Base-by-base conservation (phyloP, 192 early-diverging fungal genomes). In the Podila verticillata region DNA sequence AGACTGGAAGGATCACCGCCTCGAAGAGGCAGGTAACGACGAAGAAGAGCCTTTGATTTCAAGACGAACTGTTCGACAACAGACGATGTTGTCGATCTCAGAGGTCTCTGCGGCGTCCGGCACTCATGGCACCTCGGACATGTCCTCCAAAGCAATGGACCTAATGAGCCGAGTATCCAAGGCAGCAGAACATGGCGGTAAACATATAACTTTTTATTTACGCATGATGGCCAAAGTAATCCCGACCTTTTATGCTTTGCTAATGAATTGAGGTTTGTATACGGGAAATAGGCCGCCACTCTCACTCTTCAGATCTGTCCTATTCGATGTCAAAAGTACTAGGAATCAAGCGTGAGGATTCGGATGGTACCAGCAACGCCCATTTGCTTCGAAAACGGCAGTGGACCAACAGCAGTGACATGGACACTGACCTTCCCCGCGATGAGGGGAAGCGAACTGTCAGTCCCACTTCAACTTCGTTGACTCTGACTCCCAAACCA, bases 331-430 rank as follows among this genome's bases (percentile, higher is more conserved):
- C 35, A 32, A 39, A 32, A 24, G 49, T 22, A 54, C 19, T 4
- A 17, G 57, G 20, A 9, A 63, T 75, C 54, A 75, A 75, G 36
- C 74, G 74, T 29, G 74, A 75, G 24, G 66, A 68, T 26, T 75
- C 74, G 2, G 39, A 30, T 29, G 47, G 19, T 6, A 4, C 67
- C 15, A 69, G 61, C 29, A 28, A 47, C 28, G 30, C 36, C 1
- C 58, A 31, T 15, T 24, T 19, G 22, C 36, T 24, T 24, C 20
- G 51, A 4, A 54, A 54, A 26, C 51, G 51, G 32, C 39, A 32
- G 22, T 44, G 47, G 62, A 36, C 39, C 54, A 31, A 24, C 9
- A 26, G 29, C 2, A 34, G 24, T 51, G 48, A 65, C 26, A 65
- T 19, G 28, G 24, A 65, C 57, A 34, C 1, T 29, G 32, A 61